A percentile compares a stretch with the other conserved stretches of the same genome.
phyloP scores from a whole-genome alignment of 2,329 filamentous ascomycete genomes.

The Diplodia intermedia region DNA sequence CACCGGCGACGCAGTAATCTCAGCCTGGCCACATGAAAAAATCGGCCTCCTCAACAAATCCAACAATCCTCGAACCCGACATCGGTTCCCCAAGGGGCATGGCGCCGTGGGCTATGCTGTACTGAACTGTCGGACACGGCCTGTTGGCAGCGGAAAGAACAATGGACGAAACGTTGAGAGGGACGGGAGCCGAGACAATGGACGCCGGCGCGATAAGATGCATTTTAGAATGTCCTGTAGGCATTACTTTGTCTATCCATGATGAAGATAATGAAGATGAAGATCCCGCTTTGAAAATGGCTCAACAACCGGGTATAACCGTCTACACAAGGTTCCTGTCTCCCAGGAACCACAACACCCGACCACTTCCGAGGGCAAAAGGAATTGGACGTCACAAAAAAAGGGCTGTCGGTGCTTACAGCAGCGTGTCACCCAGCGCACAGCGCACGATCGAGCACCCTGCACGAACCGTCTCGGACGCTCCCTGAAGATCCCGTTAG shows the following conservation, averaged over 20 bases:
- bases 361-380: constrained; percentile 24
- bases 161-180: constrained; percentile 1
- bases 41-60: constrained; percentile 17
- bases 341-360: constrained; percentile 17
- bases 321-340: constrained; percentile 17
- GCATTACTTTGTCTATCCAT: constrained; percentile 28
- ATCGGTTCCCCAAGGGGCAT: constrained; percentile 25
- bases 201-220: not conserved
- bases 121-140: not conserved
- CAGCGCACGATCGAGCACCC: constrained; percentile 92
- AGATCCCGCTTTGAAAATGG: constrained; percentile 12
- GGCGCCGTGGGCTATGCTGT: constrained; percentile 5
- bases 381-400: constrained; percentile 8
- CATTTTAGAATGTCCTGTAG: constrained; percentile 22
- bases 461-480: constrained; percentile 84
- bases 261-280: not conserved
- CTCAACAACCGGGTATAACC: constrained; percentile 25
- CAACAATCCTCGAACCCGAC: constrained; percentile 18
- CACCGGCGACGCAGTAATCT: constrained; percentile 24
- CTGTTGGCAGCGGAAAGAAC: not conserved
- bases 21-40: constrained; percentile 8
- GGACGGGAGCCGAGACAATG: not conserved
- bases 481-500: constrained; percentile 59
- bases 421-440: constrained; percentile 86
- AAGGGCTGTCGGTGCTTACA: constrained; percentile 59